Evolutionary conservation across 2,329 filamentous ascomycete species (phyloP), one percentile per base, ranked within the genome.

Genomic region (Samsoniella hepiali): DNA sequence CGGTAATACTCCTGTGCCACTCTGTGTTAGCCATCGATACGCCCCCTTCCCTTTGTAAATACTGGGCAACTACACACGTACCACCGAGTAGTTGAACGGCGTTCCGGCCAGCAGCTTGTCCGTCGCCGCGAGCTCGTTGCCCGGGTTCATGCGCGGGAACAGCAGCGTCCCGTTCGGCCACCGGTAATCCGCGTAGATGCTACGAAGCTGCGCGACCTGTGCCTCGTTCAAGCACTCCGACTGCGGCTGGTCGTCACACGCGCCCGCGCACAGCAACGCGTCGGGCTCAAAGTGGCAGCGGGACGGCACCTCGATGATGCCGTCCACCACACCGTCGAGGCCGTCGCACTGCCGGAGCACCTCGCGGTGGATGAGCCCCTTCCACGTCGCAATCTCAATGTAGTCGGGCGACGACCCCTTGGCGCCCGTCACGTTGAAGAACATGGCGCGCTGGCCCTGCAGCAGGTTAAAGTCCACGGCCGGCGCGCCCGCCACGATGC

Each of bases 401-500:
- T 72, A 76, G 32, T 65, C 66, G n/a, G 63, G 34, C 1, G 73
- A 70, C 1, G 73, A 70, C 22, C 58, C 67, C 0, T 69, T 74
- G 72, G 75, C 76, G 1, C 75, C 75, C 0, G 73, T 74, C 22
- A 73, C 64, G 71, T 80, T 65, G 67, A 79, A 78, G 49, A 68
- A 78, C 77, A 78, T 77, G 78, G 79, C 79, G 75, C 61, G 66
- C 70, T 70, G 72, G 7, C 71, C 71, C 50, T 73, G 71, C 2
- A 77, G 67, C 40, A 69, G 68, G 53, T 72, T 72, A 56, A 76
- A 77, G 63, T 74, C 71, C 3, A 75, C 65, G 8, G 82, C 82
- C 5, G 76, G 74, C n/a, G 71, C 69, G 3, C 81, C 80, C 2
- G 82, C 83, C 1, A 86, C 72, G 29, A 86, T 78, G 27, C 84